Percentiles rank a stretch among this genome's conserved stretches.
Conservation (phyloP, 441 rosid genomes). For the Monsonia emarginata region DNA sequence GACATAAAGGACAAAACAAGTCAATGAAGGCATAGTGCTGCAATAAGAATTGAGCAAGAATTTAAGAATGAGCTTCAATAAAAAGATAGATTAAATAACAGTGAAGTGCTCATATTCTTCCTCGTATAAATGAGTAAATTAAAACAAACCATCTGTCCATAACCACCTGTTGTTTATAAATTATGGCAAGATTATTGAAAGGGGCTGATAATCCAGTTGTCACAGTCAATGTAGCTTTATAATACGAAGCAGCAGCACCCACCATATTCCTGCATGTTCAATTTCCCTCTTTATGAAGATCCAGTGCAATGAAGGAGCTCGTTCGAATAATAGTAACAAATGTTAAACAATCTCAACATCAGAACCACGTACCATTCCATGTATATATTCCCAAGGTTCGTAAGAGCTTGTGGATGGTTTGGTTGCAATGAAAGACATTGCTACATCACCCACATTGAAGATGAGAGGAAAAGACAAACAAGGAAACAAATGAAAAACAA, state of each 20-base stretch:
- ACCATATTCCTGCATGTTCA: slow-evolving; percentile 58
- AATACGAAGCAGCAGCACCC: slow-evolving; percentile 71
- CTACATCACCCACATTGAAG: slow-evolving; percentile 32
- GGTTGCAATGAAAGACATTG: slow-evolving; percentile 92
- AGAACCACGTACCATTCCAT: slow-evolving; percentile 77
- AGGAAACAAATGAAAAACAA: background rate
- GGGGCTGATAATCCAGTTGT: slow-evolving; percentile 97
- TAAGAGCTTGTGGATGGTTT: slow-evolving; percentile 91
- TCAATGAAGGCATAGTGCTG: background rate
- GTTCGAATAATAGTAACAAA: background rate
- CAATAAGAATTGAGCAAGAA: background rate
- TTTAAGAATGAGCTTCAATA: background rate
- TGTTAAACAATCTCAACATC: background rate
- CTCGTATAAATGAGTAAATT: background rate
- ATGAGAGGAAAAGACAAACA: background rate
- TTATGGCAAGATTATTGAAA: slow-evolving; percentile 88
- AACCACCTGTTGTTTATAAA: slow-evolving; percentile 89
- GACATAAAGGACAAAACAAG: background rate
- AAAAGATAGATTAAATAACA: background rate
- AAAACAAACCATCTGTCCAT: background rate
- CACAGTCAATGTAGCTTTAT: slow-evolving; percentile 81
- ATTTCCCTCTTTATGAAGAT: background rate
- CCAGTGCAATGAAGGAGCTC: background rate
- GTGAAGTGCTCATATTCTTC: background rate
- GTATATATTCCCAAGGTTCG: slow-evolving; percentile 91